phyloP scores from a whole-genome alignment of 2,329 filamentous ascomycete genomes.

The Verticillium nubilum region DNA sequence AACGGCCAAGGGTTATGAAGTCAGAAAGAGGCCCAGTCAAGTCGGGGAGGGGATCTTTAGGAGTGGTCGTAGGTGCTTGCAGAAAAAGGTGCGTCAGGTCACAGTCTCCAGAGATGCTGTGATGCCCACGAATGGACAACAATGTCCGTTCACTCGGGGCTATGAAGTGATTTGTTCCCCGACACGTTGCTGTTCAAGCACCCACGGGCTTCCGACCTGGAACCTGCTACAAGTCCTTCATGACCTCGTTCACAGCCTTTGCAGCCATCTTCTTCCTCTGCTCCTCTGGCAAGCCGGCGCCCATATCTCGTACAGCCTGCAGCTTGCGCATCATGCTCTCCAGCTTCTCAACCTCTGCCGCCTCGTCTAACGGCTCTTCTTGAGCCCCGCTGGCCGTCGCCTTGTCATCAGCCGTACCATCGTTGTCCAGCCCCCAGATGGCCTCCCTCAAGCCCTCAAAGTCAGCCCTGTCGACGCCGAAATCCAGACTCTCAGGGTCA shows the following conservation, averaged over 20 bases:
- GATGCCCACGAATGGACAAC: no score
- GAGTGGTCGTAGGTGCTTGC: no score
- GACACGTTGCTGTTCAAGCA: no score
- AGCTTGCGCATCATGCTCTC: slow-evolving; percentile 61
- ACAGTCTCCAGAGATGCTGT: no score
- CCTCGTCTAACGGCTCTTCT: slow-evolving; percentile 25
- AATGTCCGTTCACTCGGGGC: no score
- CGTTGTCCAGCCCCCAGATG: slow-evolving; percentile 36
- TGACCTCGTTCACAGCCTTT: slow-evolving; percentile 57
- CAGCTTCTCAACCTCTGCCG: slow-evolving; percentile 52
- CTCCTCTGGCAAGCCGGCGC: slow-evolving; percentile 52
- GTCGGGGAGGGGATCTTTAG: no score
- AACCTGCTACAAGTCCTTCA: slow-evolving; percentile 54
- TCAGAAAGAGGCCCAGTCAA: no score
- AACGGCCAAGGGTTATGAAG: no score
- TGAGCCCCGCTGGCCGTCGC: slow-evolving; percentile 10
- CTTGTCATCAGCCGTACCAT: slow-evolving; percentile 1
- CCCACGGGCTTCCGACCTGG: no score
- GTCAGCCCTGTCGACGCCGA: slow-evolving; percentile 46
- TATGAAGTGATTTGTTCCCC: no score
- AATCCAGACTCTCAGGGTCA: slow-evolving; percentile 43
- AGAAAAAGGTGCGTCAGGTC: no score
- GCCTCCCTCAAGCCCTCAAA: slow-evolving; percentile 46
- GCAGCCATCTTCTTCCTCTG: slow-evolving; percentile 57
- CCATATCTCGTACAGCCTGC: slow-evolving; percentile 55